Percentiles rank a stretch among this genome's conserved stretches.
phyloP scores from a whole-genome alignment of 495 filamentous ascomycete genomes.

The Penicillium arizonense region DNA sequence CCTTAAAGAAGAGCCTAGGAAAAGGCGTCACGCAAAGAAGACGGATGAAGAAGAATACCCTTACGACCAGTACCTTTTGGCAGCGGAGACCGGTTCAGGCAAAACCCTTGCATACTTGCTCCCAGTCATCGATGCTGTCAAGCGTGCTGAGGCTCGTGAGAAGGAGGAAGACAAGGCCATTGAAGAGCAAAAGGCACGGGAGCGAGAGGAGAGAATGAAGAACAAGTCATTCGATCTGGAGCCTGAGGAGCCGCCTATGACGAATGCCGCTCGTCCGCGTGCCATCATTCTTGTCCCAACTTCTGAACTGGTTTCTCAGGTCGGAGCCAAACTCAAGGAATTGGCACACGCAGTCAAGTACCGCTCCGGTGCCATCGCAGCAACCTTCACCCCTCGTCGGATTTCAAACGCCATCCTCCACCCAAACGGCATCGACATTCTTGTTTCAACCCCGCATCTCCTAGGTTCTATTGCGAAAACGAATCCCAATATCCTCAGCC shows the following conservation, averaged over 20 bases:
- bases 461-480: conserved; percentile 79
- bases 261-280: conserved; percentile 71
- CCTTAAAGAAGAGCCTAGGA: conserved; percentile 44
- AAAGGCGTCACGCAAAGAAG: conserved; percentile 25
- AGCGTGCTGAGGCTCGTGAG: conserved; percentile 69
- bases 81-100: conserved; percentile 94
- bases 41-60: conserved; percentile 31
- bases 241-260: conserved; percentile 50
- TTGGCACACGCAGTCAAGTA: conserved; percentile 82
- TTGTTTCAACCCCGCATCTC: conserved; percentile 86
- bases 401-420: conserved; percentile 85
- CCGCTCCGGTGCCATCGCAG: conserved; percentile 75
- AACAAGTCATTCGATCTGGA: conserved; percentile 53
- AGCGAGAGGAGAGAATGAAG: conserved; percentile 47
- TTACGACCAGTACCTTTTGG: conserved; percentile 78
- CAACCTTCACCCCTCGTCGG: conserved; percentile 68
- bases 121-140: conserved; percentile 78
- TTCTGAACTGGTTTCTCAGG: conserved; percentile 87
- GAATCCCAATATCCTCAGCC: conserved; percentile 84
- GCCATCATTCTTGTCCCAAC: conserved; percentile 91
- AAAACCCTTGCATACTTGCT: conserved; percentile 93
- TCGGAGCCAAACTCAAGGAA: conserved; percentile 72
- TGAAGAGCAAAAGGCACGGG: conserved; percentile 45
- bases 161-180: conserved; percentile 50
- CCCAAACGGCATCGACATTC: conserved; percentile 76